phyloP scores from a whole-genome alignment of 495 filamentous ascomycete genomes.

The Penicillium diatomitis region DNA sequence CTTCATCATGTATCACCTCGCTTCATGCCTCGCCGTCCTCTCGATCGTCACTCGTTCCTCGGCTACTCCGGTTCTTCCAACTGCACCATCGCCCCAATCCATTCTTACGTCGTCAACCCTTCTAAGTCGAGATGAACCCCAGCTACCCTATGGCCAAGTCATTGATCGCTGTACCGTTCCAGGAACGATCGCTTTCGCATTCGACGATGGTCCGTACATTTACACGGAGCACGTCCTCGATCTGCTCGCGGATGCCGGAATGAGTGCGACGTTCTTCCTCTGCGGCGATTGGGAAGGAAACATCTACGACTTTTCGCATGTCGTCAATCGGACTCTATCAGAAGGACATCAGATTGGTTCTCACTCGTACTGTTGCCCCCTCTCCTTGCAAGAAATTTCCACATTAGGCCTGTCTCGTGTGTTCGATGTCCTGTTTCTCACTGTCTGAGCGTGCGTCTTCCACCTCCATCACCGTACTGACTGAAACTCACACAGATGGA shows the following conservation, averaged over 20 bases:
- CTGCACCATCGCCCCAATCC: background rate
- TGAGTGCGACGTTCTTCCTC: constrained; percentile 67
- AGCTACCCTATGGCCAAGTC: constrained; percentile 41
- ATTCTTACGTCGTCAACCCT: background rate
- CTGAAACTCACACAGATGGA: constrained; percentile 25
- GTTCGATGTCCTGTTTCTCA: background rate
- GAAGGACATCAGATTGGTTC: constrained; percentile 67
- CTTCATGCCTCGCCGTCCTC: background rate
- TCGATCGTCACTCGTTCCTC: constrained; percentile 2
- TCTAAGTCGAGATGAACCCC: background rate
- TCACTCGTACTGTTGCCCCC: constrained; percentile 50
- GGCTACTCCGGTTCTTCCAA: background rate
- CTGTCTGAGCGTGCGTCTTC: background rate
- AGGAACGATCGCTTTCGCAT: constrained; percentile 61
- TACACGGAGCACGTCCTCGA: constrained; percentile 58
- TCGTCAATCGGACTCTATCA: constrained; percentile 51
- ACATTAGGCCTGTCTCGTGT: background rate
- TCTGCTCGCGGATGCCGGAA: constrained; percentile 47
- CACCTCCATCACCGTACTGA: background rate
- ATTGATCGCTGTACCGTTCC: constrained; percentile 51
- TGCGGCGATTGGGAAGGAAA: constrained; percentile 59
- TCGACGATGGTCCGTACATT: constrained; percentile 63
- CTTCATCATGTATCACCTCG: too few relatives aligned
- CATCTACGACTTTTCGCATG: constrained; percentile 34
- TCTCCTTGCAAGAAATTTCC: too few relatives aligned